Evolutionary conservation across 176 grass and related monocot genomes (phyloP), one percentile per base, ranked within the genome.

Genomic region (Lolium multiflorum): DNA sequence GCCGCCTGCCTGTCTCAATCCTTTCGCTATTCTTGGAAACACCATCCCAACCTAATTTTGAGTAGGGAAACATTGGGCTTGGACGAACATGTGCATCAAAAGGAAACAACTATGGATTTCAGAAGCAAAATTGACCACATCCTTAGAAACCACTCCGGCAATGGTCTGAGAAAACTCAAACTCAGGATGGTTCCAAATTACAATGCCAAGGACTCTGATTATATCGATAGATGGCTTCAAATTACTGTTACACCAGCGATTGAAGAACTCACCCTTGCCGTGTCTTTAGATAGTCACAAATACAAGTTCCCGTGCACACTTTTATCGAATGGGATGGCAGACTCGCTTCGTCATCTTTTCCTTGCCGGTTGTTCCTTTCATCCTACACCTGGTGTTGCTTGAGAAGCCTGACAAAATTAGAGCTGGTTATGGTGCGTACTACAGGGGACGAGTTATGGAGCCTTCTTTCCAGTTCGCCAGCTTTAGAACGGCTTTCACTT

Each of bases 1-100:
- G 67, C 68, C 18, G 81, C 68, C 38, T 71, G 67, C 22, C 4
- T 74, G 10, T 83, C 81, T 83, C 21, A 2, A 4, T 39, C 35
- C 54, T 83, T 74, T 74, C 2, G 26, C 18, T 15, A 2, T 61
- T 83, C 21, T n/a, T 72, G 67, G 81, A 59, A 51, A 72, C 10
- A 15, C 58, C 38, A 47, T 73, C 52, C 51, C 0, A 83, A 58
- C 65, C 65, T 82, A 65, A 57, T 13, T 21, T 71, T 82, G 12
- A 21, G 13, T 25, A 15, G 50, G 35, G 1, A 39, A 55, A 41
- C 13, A 3, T 1, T 82, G 37, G 7, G 48, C 63, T 4, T 48
- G 4, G 31, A 15, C 4, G 26, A 1, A 71, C 0, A 4, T 81
- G 37, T 18, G 1, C 9, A 0, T 38, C 7, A 20, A 0, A 9